Conservation (phyloP, 2,329 filamentous ascomycete genomes). For the Didymella exigua region DNA sequence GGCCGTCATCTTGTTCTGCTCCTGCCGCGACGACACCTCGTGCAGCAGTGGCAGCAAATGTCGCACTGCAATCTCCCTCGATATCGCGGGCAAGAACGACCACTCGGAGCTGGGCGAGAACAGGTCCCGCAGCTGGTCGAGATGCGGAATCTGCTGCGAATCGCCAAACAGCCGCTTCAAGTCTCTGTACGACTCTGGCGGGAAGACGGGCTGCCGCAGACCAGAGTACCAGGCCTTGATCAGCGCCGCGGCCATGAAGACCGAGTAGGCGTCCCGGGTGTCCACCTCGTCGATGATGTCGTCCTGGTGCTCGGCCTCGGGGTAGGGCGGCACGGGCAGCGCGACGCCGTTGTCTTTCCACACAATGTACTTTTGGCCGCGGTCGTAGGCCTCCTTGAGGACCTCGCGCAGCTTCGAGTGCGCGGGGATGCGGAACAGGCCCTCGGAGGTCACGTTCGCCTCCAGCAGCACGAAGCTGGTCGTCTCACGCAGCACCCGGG, state of each 20-base stretch:
- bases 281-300: slow-evolving; percentile 56
- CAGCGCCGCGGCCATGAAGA: slow-evolving; percentile 59
- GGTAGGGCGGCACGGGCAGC: slow-evolving; percentile 43
- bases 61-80: slow-evolving; percentile 55
- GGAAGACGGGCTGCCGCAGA: slow-evolving; percentile 59
- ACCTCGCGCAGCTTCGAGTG: slow-evolving; percentile 57
- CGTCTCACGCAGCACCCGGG: slow-evolving; percentile 59
- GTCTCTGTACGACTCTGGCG: slow-evolving; percentile 55
- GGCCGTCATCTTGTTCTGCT: slow-evolving; percentile 61
- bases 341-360: slow-evolving; percentile 54
- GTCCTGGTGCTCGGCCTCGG: slow-evolving; percentile 42
- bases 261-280: slow-evolving; percentile 58
- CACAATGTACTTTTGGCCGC: slow-evolving; percentile 60
- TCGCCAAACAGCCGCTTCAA: slow-evolving; percentile 52
- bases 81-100: slow-evolving; percentile 53
- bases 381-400: slow-evolving; percentile 60
- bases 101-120: slow-evolving; percentile 54
- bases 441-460: slow-evolving; percentile 56
- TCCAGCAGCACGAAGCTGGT: slow-evolving; percentile 58
- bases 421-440: slow-evolving; percentile 60
- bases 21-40: slow-evolving; percentile 52
- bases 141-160: slow-evolving; percentile 45
- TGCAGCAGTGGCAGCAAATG: slow-evolving; percentile 61
- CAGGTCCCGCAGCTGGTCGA: slow-evolving; percentile 54
- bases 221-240: slow-evolving; percentile 64